Evolutionary conservation across 768 basidiomycete species (phyloP), one percentile per base, ranked within the genome.

Genomic region (Lactarius hengduanensis): DNA sequence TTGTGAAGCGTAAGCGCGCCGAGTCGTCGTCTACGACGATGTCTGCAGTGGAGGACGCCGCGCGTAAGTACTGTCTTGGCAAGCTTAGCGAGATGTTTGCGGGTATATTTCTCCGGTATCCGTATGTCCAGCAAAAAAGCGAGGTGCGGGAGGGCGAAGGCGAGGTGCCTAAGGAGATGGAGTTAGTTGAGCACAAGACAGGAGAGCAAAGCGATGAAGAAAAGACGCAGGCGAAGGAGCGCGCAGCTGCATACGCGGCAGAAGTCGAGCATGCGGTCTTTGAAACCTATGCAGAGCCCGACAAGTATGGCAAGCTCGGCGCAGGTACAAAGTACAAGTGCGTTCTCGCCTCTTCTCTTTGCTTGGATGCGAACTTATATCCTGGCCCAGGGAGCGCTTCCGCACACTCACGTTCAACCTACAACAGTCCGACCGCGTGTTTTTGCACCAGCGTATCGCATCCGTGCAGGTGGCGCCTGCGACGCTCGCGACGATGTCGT

Each of bases 361-460:
- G 28, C 58, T 62, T 16, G 45, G 3, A 3, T 22, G 26, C 32
- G 45, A 20, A 2, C 38, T 53, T 2, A 47, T 13, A n/a, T 30
- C 5, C 26, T 54, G 47, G 50, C 55, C 26, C 67, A 94, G 92
- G 81, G 90, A 93, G 77, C 92, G 92, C 72, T 96, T 94, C 79
- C 87, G 94, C 66, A 95, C 89, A 83, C 82, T 95, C 59, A 86
- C 85, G 65, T 96, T 93, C 79, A 96, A 96, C 78, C 78, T 96
- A 73, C 90, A 83, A 80, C 87, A 94, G 78, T 78, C 80, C 73
- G 93, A 95, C 72, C 90, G 92, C 73, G 84, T 87, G 64, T 80
- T 82, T 67, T 84, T 96, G 70, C 92, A 94, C 76, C 85, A 83
- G 72, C 86, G 90, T 70, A 92, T 96, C 73, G 86, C 86, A 40